Evolutionary conservation across 2,329 filamentous ascomycete species (phyloP), one percentile per base, ranked within the genome.

Genomic region (Arachnopeziza araneosa): DNA sequence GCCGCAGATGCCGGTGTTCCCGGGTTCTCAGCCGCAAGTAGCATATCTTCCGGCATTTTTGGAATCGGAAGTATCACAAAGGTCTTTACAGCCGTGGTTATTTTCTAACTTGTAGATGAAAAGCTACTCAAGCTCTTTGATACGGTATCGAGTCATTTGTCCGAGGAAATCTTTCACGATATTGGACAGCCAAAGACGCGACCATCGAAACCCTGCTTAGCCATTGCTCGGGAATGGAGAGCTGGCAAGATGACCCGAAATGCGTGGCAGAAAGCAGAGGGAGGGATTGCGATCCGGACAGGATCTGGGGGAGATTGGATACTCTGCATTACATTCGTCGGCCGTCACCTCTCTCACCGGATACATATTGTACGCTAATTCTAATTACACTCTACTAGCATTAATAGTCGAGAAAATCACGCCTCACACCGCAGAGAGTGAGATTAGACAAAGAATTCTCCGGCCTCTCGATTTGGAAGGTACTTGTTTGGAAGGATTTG

Each of bases 1-100:
- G 36, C 36, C 30, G 36, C 60, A 22, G 24, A 59, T 36, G 30
- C 36, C 8, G 60, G 62, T 7, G 23, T 63, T 12, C 63, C 62
- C 14, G 62, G 60, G 21, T 26, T 65, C 10, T 59, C 60, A 14
- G 62, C 62, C 19, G 50, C 57, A 4, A 61, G 64, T 32, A 55
- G 50, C n/a, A 59, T 54, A n/a, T 61, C 60, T 2, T 51, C 56
- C n/a, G 58, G 56, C 2, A 8, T 60, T 17, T 64, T 65, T n/a
- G 63, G 63, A 1, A 58, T 65, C 6, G 60, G 63, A 19, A 65
- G 62, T n/a, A 64, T 65, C 52, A 62, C 58, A 19, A 65, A 64
- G 56, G 60, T 64, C 21, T 64, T 64, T 30, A 50, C 62, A 9
- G 50, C 58, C 19, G 54, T 65, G 1, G 54, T 61, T 4, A 60